phyloP scores from a whole-genome alignment of 495 filamentous ascomycete genomes.

The Penicillium argentinense region DNA sequence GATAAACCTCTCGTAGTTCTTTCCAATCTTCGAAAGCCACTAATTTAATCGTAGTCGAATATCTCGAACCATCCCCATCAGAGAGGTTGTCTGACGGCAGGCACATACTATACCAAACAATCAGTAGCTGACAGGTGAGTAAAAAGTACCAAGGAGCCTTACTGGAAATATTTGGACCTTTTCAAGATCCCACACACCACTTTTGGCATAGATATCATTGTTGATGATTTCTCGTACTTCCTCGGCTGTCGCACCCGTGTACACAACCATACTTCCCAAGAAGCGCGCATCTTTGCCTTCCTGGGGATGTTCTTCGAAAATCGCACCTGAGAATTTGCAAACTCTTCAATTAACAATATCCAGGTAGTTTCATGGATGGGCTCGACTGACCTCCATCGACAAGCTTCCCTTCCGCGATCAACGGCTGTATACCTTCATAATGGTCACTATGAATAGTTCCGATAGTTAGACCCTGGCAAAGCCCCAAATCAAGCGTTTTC shows the following conservation, averaged over 20 bases:
- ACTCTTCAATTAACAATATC: too few species aligned
- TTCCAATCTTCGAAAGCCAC: too few species aligned
- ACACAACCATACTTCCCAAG: conserved; percentile 63
- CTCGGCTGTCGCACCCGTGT: conserved; percentile 59
- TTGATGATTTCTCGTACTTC: conserved; percentile 63
- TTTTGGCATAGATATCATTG: conserved; percentile 64
- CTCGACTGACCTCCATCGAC: conserved; percentile 24
- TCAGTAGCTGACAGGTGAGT: not conserved
- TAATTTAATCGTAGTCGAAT: too few species aligned
- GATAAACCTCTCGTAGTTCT: too few species aligned
- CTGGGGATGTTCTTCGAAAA: conserved; percentile 56
- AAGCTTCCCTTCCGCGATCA: conserved; percentile 20
- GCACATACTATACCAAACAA: not conserved
- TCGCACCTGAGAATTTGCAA: conserved; percentile 49
- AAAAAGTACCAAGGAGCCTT: conserved; percentile 10
- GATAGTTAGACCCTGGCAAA: not conserved
- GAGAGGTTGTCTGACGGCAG: conserved; percentile 2
- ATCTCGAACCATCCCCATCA: too few species aligned
- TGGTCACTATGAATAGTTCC: conserved; percentile 13
- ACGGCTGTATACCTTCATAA: conserved; percentile 18
- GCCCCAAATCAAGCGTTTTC: not conserved
- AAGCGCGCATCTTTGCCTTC: conserved; percentile 60
- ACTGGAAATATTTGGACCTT: conserved; percentile 55
- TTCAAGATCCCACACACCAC: conserved; percentile 77
- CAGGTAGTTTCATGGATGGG: not conserved